These are phyloP conservation scores for Aspergillus sp. DNA, from an alignment of 2,329 filamentous ascomycete genomes.

Conservation along the genomic window DNA sequence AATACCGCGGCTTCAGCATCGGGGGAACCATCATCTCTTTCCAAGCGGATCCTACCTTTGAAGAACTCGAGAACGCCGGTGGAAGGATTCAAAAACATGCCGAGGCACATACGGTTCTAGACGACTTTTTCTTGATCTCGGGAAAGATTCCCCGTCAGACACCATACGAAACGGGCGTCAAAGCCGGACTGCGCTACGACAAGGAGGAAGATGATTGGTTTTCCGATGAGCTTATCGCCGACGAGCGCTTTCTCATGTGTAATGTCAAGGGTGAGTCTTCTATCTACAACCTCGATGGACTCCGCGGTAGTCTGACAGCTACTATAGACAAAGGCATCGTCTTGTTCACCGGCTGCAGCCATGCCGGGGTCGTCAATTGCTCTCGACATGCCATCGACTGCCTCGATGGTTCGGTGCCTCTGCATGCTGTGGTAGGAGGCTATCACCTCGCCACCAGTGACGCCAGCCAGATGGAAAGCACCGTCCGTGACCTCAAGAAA, in stretches of 20 bases:
- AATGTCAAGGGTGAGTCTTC: conserved; percentile 48
- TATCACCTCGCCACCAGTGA: conserved; percentile 54
- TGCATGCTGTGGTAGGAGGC: conserved; percentile 55
- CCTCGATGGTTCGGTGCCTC: conserved; percentile 34
- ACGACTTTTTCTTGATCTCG: conserved; percentile 54
- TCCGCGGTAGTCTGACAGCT: neutral
- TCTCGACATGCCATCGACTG: conserved; percentile 47
- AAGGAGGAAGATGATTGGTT: conserved; percentile 44
- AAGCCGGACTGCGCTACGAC: conserved; percentile 46
- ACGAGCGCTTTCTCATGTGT: conserved; percentile 56
- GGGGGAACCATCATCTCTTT: conserved; percentile 47
- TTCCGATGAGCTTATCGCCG: conserved; percentile 50
- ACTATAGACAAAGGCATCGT: conserved; percentile 51
- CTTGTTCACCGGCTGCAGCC: conserved; percentile 57
- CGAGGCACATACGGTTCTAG: conserved; percentile 48
- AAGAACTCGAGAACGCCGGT: conserved; percentile 47
- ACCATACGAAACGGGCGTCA: conserved; percentile 51
- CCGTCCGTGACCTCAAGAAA: conserved; percentile 49
- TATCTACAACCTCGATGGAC: neutral
- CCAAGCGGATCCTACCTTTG: conserved; percentile 54
- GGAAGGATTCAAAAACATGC: conserved; percentile 40
- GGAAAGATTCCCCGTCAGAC: conserved; percentile 54
- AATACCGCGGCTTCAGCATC: conserved; percentile 50
- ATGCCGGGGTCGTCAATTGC: conserved; percentile 56
- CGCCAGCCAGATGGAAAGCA: conserved; percentile 43